Percentiles rank a stretch among this genome's conserved stretches.
Conservation (phyloP, 75 land plant genomes). For the Selaginella tamariscina region DNA sequence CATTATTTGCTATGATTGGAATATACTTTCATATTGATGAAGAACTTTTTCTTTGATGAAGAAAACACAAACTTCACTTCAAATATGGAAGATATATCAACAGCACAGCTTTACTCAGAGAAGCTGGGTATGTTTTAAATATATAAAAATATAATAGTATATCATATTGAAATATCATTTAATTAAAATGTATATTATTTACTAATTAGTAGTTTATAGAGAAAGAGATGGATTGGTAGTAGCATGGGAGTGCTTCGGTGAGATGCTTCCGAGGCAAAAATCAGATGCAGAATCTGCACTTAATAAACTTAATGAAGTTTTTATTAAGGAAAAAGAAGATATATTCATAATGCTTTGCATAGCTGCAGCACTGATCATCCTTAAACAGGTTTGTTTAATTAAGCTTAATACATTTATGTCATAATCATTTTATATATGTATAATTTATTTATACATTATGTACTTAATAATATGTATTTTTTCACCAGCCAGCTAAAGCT, state of each 20-base stretch:
- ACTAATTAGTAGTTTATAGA: neutral
- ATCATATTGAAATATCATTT: neutral
- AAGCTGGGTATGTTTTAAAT: constrained; percentile 14
- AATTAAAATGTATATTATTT: neutral
- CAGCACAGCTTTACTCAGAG: constrained; percentile 15
- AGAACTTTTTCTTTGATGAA: constrained; percentile 22
- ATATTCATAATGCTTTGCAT: constrained; percentile 15
- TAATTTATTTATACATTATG: too few relatives aligned
- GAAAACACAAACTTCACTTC: constrained; percentile 9
- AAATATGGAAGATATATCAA: constrained; percentile 14
- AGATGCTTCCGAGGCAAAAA: constrained; percentile 20
- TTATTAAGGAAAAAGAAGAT: constrained; percentile 15
- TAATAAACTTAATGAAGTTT: constrained; percentile 8
- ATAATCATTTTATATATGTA: too few relatives aligned
- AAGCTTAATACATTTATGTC: too few relatives aligned
- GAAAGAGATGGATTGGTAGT: neutral
- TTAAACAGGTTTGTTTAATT: constrained; percentile 17
- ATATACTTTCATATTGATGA: constrained; percentile 24
- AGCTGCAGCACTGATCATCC: constrained; percentile 19
- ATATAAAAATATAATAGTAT: too few relatives aligned
- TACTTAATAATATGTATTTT: too few relatives aligned
- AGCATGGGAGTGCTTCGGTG: constrained; percentile 21
- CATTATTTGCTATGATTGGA: constrained; percentile 18
- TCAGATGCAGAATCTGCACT: constrained; percentile 17
- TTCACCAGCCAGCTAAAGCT: too few relatives aligned